Evolutionary conservation across 495 filamentous ascomycete genomes (phyloP).

Genomic region (Aspergillus bridgeri): DNA sequence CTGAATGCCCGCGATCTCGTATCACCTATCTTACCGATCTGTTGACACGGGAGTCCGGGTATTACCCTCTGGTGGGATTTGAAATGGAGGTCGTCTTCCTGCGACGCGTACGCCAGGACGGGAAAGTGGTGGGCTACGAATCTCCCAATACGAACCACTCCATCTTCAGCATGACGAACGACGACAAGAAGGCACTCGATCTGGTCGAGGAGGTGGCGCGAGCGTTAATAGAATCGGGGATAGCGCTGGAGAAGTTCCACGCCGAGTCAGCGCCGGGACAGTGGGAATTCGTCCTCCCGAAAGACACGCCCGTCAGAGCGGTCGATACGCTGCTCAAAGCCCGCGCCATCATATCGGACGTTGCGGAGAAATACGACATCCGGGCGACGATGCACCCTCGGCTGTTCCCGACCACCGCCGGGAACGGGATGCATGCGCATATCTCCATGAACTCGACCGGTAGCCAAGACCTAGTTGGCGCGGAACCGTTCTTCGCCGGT

Average conservation of each 20-base stretch:
- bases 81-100: slow-evolving; percentile 74
- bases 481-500: slow-evolving; percentile 62
- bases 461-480: slow-evolving; percentile 27
- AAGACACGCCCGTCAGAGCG: slow-evolving; percentile 57
- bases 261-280: slow-evolving; percentile 65
- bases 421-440: slow-evolving; percentile 67
- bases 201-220: slow-evolving; percentile 54
- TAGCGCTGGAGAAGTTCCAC: slow-evolving; percentile 65
- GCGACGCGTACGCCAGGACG: slow-evolving; percentile 4
- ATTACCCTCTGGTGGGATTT: slow-evolving; percentile 62
- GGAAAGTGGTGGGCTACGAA: slow-evolving; percentile 4
- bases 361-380: slow-evolving; percentile 47
- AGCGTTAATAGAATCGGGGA: slow-evolving; percentile 48
- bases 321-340: slow-evolving; percentile 66
- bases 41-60: slow-evolving; percentile 30
- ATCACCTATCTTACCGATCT: slow-evolving; percentile 43
- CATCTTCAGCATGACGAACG: slow-evolving; percentile 9
- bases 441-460: slow-evolving; percentile 50
- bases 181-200: slow-evolving; percentile 41
- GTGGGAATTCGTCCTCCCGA: slow-evolving; percentile 67
- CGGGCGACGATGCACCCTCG: slow-evolving; percentile 67
- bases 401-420: slow-evolving; percentile 51
- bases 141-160: slow-evolving; percentile 12
- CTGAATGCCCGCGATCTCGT: slow-evolving; percentile 52
- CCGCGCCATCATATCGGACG: slow-evolving; percentile 56